phyloP scores from a whole-genome alignment of 2,329 filamentous ascomycete genomes.

The Neonectria magnoliae region DNA sequence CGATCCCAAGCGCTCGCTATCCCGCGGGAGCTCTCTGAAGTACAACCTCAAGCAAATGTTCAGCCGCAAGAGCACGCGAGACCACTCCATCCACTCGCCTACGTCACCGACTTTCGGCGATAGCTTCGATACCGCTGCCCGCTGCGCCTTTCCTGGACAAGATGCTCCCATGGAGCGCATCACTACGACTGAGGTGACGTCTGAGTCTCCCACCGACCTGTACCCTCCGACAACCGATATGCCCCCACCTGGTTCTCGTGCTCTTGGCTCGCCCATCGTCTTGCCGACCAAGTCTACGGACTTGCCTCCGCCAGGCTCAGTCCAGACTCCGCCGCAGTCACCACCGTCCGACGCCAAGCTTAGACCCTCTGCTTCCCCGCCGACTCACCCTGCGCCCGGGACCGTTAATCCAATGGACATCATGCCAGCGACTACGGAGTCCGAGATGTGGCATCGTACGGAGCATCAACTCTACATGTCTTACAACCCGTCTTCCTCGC shows the following conservation, averaged over 20 bases:
- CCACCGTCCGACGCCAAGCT: constrained; percentile 38
- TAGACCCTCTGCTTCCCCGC: constrained; percentile 43
- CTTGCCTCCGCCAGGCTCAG: constrained; percentile 24
- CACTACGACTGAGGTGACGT: constrained; percentile 36
- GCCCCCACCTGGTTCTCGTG: constrained; percentile 28
- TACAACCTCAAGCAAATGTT: constrained; percentile 51
- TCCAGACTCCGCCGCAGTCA: constrained; percentile 42
- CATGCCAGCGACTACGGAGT: constrained; percentile 56
- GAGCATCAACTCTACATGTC: constrained; percentile 49
- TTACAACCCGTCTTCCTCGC: constrained; percentile 42
- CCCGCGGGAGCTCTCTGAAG: constrained; percentile 48
- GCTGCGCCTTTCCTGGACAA: constrained; percentile 18
- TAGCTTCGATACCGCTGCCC: constrained; percentile 23
- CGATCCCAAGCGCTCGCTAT: constrained; percentile 41
- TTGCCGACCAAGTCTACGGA: constrained; percentile 22
- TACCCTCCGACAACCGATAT: constrained; percentile 29
- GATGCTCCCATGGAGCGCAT: constrained; percentile 37
- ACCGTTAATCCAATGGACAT: constrained; percentile 66
- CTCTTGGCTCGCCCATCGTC: constrained; percentile 38
- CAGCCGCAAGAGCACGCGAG: constrained; percentile 47
- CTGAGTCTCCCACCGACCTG: constrained; percentile 47
- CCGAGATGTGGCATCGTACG: constrained; percentile 50
- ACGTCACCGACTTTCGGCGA: constrained; percentile 34
- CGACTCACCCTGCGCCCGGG: constrained; percentile 52
- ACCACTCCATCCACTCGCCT: constrained; percentile 44